phyloP scores from a whole-genome alignment of 345 rosid genomes.

The Populus euphratica region DNA sequence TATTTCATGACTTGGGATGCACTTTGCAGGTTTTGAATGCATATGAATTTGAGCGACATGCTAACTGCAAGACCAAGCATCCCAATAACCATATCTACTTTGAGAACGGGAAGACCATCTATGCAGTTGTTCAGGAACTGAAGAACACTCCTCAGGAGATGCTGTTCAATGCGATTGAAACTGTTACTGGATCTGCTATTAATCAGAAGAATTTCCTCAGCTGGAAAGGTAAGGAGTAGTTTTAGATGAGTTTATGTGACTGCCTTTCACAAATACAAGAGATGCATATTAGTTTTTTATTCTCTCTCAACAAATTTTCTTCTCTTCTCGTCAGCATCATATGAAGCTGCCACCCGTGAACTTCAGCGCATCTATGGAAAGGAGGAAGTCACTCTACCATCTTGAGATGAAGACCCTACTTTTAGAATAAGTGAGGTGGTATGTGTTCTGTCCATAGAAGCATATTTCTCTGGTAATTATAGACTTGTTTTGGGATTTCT shows the following conservation, averaged over 20 bases:
- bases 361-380: slow-evolving; percentile 85
- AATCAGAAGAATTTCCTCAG: slow-evolving; percentile 77
- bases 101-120: slow-evolving; percentile 91
- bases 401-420: slow-evolving; percentile 33
- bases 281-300: neutral
- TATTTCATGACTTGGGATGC: slow-evolving; percentile 4
- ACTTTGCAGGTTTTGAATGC: slow-evolving; percentile 64
- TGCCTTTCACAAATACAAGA: neutral
- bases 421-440: slow-evolving; percentile 12
- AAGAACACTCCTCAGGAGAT: slow-evolving; percentile 66
- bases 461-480: slow-evolving; percentile 7
- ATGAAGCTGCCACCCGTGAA: slow-evolving; percentile 82
- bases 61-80: slow-evolving; percentile 91
- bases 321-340: slow-evolving; percentile 51
- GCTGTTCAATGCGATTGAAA: slow-evolving; percentile 70
- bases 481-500: neutral
- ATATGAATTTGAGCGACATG: slow-evolving; percentile 85
- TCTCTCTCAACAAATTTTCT: neutral
- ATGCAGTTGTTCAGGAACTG: slow-evolving; percentile 88
- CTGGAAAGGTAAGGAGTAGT: slow-evolving; percentile 72
- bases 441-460: slow-evolving; percentile 20
- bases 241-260: neutral
- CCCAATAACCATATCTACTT: slow-evolving; percentile 96
- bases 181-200: slow-evolving; percentile 72
- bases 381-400: slow-evolving; percentile 54